A percentile compares a stretch with the other conserved stretches of the same genome.
Evolutionary conservation across 371 early-diverging fungal species (phyloP).

Genomic region (Lichtheimia ramosa): DNA sequence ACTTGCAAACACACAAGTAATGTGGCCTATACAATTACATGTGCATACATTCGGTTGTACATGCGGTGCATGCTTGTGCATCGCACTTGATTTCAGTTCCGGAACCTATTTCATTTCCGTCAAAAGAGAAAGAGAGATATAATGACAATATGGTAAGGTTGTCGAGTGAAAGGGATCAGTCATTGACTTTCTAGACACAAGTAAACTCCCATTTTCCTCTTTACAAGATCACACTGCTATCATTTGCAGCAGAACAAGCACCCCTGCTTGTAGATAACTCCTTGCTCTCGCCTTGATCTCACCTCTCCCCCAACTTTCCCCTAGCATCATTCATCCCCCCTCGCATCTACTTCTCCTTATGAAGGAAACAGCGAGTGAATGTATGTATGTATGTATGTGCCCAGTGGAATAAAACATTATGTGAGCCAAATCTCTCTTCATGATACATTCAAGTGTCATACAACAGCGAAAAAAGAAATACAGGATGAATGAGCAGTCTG

Average conservation of each 20-base stretch:
- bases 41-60: conserved; percentile 16
- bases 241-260: too few relatives aligned
- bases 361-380: not conserved
- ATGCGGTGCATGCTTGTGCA: conserved; percentile 13
- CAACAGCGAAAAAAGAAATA: too few relatives aligned
- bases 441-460: too few relatives aligned
- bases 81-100: conserved; percentile 6
- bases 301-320: not conserved
- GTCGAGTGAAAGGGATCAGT: too few relatives aligned
- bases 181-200: too few relatives aligned
- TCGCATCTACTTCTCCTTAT: not conserved
- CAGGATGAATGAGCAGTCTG: too few relatives aligned
- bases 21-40: conserved; percentile 13
- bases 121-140: not conserved
- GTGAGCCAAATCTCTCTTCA: too few relatives aligned
- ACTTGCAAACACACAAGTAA: conserved; percentile 2
- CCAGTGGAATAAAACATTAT: not conserved
- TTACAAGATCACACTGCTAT: too few relatives aligned
- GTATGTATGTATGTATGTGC: conserved; percentile 1
- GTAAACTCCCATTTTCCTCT: too few relatives aligned
- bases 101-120: conserved; percentile 6
- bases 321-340: not conserved
- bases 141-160: too few relatives aligned
- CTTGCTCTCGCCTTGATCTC: not conserved
- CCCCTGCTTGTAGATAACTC: not conserved